These are phyloP conservation scores for Ambrosiella beaveri DNA, from an alignment of 2,329 filamentous ascomycete genomes.

Conservation along the genomic window DNA sequence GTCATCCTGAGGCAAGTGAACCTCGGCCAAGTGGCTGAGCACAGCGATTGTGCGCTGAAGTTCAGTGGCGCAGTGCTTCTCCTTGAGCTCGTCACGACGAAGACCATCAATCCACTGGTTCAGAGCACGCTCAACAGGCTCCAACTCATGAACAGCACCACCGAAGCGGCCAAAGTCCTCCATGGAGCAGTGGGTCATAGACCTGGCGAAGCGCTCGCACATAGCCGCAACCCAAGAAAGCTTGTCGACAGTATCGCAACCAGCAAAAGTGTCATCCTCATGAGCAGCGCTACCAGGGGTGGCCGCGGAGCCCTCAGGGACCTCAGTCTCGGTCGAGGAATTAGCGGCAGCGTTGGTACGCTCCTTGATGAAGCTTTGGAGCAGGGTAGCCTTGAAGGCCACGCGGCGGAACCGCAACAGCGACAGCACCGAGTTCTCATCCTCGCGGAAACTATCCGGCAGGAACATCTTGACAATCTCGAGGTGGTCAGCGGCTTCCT, in stretches of 20 bases:
- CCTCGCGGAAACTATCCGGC: slow-evolving; percentile 63
- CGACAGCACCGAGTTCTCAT: slow-evolving; percentile 74
- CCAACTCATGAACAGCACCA: slow-evolving; percentile 67
- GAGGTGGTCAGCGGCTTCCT: slow-evolving; percentile 76
- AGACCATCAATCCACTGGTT: slow-evolving; percentile 78
- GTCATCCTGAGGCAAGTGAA: slow-evolving; percentile 53
- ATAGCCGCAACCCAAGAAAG: slow-evolving; percentile 69
- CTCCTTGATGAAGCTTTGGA: slow-evolving; percentile 65
- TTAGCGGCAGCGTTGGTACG: slow-evolving; percentile 43
- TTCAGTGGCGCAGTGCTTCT: slow-evolving; percentile 64
- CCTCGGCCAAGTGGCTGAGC: slow-evolving; percentile 69
- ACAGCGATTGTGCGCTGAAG: slow-evolving; percentile 71
- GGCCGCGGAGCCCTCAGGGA: slow-evolving; percentile 19
- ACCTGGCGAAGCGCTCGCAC: slow-evolving; percentile 68
- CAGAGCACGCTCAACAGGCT: slow-evolving; percentile 76
- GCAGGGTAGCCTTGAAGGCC: slow-evolving; percentile 68
- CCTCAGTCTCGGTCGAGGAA: background rate
- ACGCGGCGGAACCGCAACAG: slow-evolving; percentile 77
- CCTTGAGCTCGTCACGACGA: slow-evolving; percentile 69
- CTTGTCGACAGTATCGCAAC: slow-evolving; percentile 69
- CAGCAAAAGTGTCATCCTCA: slow-evolving; percentile 63
- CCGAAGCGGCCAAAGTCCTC: slow-evolving; percentile 66
- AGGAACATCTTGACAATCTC: slow-evolving; percentile 79
- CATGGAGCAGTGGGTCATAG: slow-evolving; percentile 60
- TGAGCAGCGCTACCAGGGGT: slow-evolving; percentile 34